These are phyloP conservation scores for Botrytis fragariae DNA, from an alignment of 2,329 filamentous ascomycete species.

Conservation along the genomic window DNA sequence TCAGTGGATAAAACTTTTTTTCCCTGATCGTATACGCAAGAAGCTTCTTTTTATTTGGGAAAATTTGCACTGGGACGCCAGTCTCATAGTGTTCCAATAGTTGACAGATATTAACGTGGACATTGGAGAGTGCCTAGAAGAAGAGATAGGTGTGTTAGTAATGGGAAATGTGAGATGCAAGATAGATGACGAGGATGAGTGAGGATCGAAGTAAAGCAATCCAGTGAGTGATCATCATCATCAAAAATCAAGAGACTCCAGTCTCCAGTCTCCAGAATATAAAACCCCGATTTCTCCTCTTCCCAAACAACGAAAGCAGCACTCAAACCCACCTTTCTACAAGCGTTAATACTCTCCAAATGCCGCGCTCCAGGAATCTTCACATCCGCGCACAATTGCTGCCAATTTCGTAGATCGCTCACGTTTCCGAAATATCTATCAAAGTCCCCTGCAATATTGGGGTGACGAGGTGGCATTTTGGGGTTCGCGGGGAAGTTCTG, in stretches of 20 bases:
- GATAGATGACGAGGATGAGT: background rate
- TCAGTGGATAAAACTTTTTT: background rate
- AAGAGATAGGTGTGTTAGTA: background rate
- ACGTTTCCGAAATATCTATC: background rate
- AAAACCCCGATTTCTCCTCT: background rate
- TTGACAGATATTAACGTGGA: constrained; percentile 4
- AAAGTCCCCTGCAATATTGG: background rate
- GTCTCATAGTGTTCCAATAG: background rate
- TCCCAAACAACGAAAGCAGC: background rate
- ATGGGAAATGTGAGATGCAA: background rate
- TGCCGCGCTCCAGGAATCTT: background rate
- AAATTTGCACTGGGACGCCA: background rate
- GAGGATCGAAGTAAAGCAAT: background rate
- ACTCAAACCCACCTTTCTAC: background rate
- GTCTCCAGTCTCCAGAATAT: background rate
- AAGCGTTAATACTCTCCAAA: background rate
- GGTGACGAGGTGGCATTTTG: background rate
- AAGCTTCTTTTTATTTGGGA: background rate
- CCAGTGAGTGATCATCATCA: background rate
- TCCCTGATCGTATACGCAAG: background rate
- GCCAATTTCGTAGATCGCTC: background rate
- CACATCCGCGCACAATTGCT: constrained; percentile 11
- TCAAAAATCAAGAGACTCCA: background rate
- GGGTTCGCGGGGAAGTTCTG: background rate
- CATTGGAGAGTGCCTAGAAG: background rate